Evolutionary conservation across 306 rosid genomes (phyloP), one percentile per base, ranked within the genome.

Genomic region (Oxytropis ochrocephala): DNA sequence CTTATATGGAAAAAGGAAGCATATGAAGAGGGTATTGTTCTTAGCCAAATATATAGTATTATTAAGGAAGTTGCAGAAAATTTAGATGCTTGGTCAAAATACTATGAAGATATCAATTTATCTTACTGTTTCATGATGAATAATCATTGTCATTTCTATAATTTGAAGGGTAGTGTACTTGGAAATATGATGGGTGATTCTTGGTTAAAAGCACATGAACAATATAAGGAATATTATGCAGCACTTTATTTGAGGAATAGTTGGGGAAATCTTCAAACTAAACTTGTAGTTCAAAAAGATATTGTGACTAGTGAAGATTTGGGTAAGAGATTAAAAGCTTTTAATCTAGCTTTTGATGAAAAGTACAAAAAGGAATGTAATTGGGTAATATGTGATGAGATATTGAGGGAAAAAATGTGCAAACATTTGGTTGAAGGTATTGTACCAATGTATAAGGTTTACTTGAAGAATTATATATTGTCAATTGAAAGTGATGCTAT

Each of bases 71-170:
- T 89, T 12, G 91, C 85, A 1, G 64, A 84, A 8, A 91, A 87
- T 69, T 81, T 91, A 55, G 99, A 95, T 65, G 43, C 80, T 43
- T 95, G 97, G 97, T 86, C 97, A 11, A 91, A 87, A 77, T 72
- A 79, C 43, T 87, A 95, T 42, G 88, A 72, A 58, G 95, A 91
- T 36, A 64, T 79, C 57, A 87, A 85, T 9, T 72, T 85, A 32
- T 83, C 97, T 48, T 89, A 85, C 81, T 57, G 85, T 47, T 94
- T 91, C 80, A 94, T 94, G 96, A 94, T 94, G 97, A 94, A 91
- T 63, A 88, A 91, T 53, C 97, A 94, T 67, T 91, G 89, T 51
- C 89, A 91, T 78, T 87, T 94, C 67, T 62, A 78, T 78, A 85
- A 80, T 52, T 73, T 89, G 63, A 84, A 59, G 77, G 96, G 87